Evolutionary conservation across 495 filamentous ascomycete species (phyloP), one percentile per base, ranked within the genome.

Genomic region (Penicillium bialowiezense): DNA sequence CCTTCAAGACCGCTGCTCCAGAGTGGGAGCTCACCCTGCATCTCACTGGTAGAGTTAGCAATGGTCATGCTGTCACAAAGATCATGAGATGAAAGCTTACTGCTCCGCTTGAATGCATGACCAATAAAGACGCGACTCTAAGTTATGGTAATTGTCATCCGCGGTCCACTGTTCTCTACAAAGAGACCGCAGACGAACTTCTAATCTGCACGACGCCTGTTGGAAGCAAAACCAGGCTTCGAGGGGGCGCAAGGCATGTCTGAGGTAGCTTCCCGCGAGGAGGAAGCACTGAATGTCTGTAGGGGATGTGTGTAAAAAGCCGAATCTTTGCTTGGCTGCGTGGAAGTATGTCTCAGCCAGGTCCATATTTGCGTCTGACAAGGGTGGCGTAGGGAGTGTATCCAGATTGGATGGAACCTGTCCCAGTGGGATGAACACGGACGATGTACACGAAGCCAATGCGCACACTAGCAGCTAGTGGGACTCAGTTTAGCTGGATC

Each of bases 181-280:
- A 10, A 59, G 15, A 13, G 61, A 59, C 17, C 55, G 47, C 20
- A 64, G 31, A 3, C 61, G 59, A 28, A 62, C 59, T 41, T 64
- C 61, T 38, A 64, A 31, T 49, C 61, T 50, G 44, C 61, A 62
- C 6, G 61, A 62, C 9, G 61, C 61, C 40, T 64, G 58, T 38
- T 64, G 61, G 24, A 57, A 62, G 28, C 61, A 64, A 17, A 62
- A 64, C 58, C 58, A 62, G 8, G 58, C 55, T 18, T 64, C 46
- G 7, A 64, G 43, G 15, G 61, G 58, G n/a, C 58, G 55, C 41
- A 62, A 48, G 7, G 40, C 48, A 55, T 59, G 53, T 43, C 61
- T 52, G 20, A 62, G 58, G 26, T 59, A 62, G 14, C 43, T 52
- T 2, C 58, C 61, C n/a, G 61, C 61, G 12, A 64, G 55, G 13